Percentiles rank a stretch among this genome's conserved stretches.
Evolutionary conservation across 495 filamentous ascomycete genomes (phyloP).

Genomic region (Cercophora samala): DNA sequence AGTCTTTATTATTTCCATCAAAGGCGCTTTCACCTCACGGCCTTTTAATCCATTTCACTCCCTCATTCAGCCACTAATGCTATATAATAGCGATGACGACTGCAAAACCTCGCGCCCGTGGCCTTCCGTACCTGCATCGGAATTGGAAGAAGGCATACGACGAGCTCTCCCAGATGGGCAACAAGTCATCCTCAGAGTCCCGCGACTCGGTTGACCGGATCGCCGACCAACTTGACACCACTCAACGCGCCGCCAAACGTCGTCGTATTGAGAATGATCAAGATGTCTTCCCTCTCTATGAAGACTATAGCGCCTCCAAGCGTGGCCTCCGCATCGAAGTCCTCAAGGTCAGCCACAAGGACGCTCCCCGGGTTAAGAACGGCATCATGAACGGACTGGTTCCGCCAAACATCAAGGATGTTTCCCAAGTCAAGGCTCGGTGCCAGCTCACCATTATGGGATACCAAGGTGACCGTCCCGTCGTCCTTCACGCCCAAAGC

Average conservation of each 20-base stretch:
- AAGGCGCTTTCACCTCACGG: neutral
- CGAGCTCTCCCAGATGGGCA: slow-evolving; percentile 39
- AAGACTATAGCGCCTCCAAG: slow-evolving; percentile 27
- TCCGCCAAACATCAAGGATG: slow-evolving; percentile 38
- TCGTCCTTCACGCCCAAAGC: slow-evolving; percentile 45
- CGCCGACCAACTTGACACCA: slow-evolving; percentile 29
- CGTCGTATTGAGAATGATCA: slow-evolving; percentile 39
- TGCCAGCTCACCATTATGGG: slow-evolving; percentile 44
- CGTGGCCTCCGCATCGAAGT: slow-evolving; percentile 47
- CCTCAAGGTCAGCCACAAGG: slow-evolving; percentile 46
- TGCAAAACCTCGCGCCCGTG: slow-evolving; percentile 20
- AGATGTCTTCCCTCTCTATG: slow-evolving; percentile 33
- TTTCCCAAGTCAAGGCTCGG: slow-evolving; percentile 38
- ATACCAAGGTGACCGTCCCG: slow-evolving; percentile 25
- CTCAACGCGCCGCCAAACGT: slow-evolving; percentile 35
- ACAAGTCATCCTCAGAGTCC: slow-evolving; percentile 36
- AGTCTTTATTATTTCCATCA: neutral
- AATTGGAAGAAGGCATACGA: slow-evolving; percentile 35
- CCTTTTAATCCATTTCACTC: neutral
- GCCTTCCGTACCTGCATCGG: slow-evolving; percentile 38
- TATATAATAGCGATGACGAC: slow-evolving; percentile 27
- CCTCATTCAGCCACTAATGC: slow-evolving; percentile 14
- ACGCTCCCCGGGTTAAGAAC: slow-evolving; percentile 37
- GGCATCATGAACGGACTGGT: slow-evolving; percentile 40
- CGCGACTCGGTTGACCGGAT: slow-evolving; percentile 33